Evolutionary conservation across 2,329 filamentous ascomycete species (phyloP).

Genomic region (Aspergillus sp.): DNA sequence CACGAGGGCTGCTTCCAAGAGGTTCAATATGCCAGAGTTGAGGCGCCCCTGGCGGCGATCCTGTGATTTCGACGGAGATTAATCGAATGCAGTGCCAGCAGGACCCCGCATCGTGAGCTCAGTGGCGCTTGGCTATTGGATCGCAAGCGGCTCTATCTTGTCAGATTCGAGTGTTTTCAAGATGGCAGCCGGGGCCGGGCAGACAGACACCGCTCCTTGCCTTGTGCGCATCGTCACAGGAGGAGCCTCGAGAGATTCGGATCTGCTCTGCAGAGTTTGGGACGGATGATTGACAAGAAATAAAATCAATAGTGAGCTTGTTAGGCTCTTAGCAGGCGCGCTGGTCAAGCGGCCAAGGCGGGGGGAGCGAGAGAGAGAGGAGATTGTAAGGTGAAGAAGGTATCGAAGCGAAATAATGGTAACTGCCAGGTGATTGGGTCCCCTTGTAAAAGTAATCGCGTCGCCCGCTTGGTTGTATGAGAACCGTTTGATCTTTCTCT

Average conservation of each 20-base stretch:
- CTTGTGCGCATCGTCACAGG: not conserved
- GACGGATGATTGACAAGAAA: slow-evolving; percentile 13
- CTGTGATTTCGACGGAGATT: slow-evolving; percentile 11
- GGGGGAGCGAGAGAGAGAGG: not conserved
- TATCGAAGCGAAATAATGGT: not conserved
- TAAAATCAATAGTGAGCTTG: slow-evolving; percentile 12
- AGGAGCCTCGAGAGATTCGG: not conserved
- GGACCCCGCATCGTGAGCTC: not conserved
- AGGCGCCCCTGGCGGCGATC: slow-evolving; percentile 13
- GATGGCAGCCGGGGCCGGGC: not conserved
- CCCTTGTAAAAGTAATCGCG: not conserved
- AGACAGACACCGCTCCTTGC: not conserved
- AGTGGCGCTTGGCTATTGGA: slow-evolving; percentile 18
- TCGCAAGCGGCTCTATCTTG: slow-evolving; percentile 1
- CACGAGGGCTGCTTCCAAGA: slow-evolving; percentile 9
- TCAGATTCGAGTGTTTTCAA: not conserved
- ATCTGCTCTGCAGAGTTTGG: slow-evolving; percentile 12
- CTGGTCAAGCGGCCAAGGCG: slow-evolving; percentile 5
- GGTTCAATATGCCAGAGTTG: not conserved
- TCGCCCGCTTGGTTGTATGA: slow-evolving; percentile 7
- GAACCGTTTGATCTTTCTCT: slow-evolving; percentile 9
- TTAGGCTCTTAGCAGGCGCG: slow-evolving; percentile 16
- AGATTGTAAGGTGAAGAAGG: not conserved
- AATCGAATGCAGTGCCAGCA: slow-evolving; percentile 12
- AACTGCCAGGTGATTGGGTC: not conserved